These are phyloP conservation scores for Pythium myriotylum DNA, from an alignment of 352 stramenopile genomes.

Conservation along the genomic window DNA sequence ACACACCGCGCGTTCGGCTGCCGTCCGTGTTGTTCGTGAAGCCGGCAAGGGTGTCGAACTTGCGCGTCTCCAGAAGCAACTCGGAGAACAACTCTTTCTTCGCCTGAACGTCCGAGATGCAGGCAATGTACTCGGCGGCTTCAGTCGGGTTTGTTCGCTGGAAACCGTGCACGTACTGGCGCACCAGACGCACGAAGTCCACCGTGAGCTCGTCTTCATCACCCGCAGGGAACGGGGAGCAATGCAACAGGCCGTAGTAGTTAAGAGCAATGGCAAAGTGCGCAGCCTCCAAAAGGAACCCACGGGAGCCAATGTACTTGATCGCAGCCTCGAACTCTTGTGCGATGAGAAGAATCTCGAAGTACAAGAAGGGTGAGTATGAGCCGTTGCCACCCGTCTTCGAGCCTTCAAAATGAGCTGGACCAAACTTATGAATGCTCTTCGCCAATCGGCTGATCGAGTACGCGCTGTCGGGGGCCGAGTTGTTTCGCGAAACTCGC, in stretches of 20 bases:
- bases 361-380: constrained; percentile 72
- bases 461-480: constrained; percentile 58
- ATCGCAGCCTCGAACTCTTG: constrained; percentile 83
- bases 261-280: constrained; percentile 84
- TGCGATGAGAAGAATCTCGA: constrained; percentile 78
- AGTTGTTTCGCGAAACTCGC: constrained; percentile 37
- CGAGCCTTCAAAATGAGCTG: constrained; percentile 65
- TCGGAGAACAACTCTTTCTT: constrained; percentile 78
- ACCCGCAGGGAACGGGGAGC: constrained; percentile 50
- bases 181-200: constrained; percentile 75
- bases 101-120: constrained; percentile 54
- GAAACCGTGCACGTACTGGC: constrained; percentile 85
- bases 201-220: constrained; percentile 68
- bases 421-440: constrained; percentile 79
- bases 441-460: constrained; percentile 62
- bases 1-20: constrained; percentile 74
- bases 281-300: constrained; percentile 75
- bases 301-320: constrained; percentile 80
- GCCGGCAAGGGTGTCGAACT: constrained; percentile 78
- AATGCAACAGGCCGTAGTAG: constrained; percentile 73
- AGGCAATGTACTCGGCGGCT: constrained; percentile 82
- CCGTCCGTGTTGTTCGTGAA: constrained; percentile 84
- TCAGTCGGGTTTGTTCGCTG: constrained; percentile 76
- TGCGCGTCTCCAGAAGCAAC: constrained; percentile 77
- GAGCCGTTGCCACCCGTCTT: constrained; percentile 37